Evolutionary conservation across 1,284 basidiomycete genomes (phyloP).

Genomic region (Boletus smithii): DNA sequence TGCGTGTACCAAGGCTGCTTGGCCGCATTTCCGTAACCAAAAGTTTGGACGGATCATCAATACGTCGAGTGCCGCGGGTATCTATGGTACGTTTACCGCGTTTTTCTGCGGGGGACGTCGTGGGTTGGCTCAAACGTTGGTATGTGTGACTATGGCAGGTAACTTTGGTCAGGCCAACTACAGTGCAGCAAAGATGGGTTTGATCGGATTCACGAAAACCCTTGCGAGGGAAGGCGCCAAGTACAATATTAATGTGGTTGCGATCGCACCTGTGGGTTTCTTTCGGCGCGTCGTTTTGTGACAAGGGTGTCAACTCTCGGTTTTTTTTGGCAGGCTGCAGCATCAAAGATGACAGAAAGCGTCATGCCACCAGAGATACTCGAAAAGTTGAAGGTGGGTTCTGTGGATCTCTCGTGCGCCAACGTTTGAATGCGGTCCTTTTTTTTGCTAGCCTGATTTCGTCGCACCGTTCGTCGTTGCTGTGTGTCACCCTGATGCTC

Average conservation of each 20-base stretch:
- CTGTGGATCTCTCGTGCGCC: background rate
- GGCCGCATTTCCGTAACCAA: constrained; percentile 94
- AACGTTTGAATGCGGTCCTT: background rate
- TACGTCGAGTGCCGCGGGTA: constrained; percentile 84
- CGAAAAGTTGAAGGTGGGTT: constrained; percentile 72
- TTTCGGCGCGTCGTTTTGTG: background rate
- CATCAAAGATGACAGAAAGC: constrained; percentile 91
- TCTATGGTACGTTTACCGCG: constrained; percentile 57
- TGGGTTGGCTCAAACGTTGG: background rate
- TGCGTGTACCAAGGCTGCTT: constrained; percentile 93
- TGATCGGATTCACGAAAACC: constrained; percentile 89
- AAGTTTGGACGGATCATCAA: constrained; percentile 93
- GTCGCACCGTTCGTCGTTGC: constrained; percentile 91
- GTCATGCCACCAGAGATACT: constrained; percentile 98
- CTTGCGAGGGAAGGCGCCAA: constrained; percentile 89
- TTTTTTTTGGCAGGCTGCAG: constrained; percentile 64
- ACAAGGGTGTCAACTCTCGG: background rate
- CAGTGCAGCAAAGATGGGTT: constrained; percentile 86
- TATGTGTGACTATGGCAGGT: constrained; percentile 51
- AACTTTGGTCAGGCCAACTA: constrained; percentile 98
- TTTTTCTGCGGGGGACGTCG: background rate
- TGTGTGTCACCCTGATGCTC: constrained; percentile 73
- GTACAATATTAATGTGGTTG: constrained; percentile 87
- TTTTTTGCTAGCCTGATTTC: constrained; percentile 68
- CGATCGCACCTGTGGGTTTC: constrained; percentile 79